Percentiles rank a stretch among this genome's conserved stretches.
These are phyloP conservation scores for Kurtzmaniella fragi DNA, from an alignment of 805 yeast genomes.

Conservation along the genomic window DNA sequence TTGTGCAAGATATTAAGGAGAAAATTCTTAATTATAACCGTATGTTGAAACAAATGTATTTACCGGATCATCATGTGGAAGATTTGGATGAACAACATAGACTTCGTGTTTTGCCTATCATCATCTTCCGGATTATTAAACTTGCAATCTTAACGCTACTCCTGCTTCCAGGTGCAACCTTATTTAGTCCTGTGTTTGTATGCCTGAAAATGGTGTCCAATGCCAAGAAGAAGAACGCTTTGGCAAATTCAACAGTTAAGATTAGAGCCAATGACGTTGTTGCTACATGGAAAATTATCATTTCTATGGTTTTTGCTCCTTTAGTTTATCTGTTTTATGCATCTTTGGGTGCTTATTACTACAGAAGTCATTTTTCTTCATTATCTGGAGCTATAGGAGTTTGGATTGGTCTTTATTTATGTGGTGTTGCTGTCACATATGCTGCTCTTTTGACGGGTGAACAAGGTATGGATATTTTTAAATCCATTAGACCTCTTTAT, in stretches of 20 bases:
- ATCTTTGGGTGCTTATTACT: conserved; percentile 43
- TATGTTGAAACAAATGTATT: conserved; percentile 41
- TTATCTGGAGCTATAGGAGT: conserved; percentile 31
- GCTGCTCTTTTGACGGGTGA: conserved; percentile 93
- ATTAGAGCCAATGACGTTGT: conserved; percentile 89
- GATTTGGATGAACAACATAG: conserved; percentile 49
- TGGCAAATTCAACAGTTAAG: conserved; percentile 84
- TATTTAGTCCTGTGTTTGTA: conserved; percentile 85
- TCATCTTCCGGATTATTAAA: conserved; percentile 54
- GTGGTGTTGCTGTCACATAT: conserved; percentile 71
- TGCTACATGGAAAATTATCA: conserved; percentile 95
- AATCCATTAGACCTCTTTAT: conserved; percentile 78
- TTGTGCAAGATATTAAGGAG: conserved; percentile 52
- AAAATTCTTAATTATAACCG: conserved; percentile 70
- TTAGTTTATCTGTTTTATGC: conserved; percentile 79
- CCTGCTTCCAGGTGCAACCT: conserved; percentile 81
- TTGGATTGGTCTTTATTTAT: conserved; percentile 46
- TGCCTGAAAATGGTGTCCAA: conserved; percentile 71
- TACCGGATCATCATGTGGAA: conserved; percentile 58
- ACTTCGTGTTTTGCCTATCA: conserved; percentile 43
- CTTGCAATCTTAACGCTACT: conserved; percentile 53
- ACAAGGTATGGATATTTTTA: conserved; percentile 83
- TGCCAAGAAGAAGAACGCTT: conserved; percentile 69
- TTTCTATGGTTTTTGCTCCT: conserved; percentile 87
- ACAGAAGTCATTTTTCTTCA: conserved; percentile 18